A percentile compares a stretch with the other conserved stretches of the same genome.
Evolutionary conservation across 441 rosid species (phyloP).

Genomic region (Populus hybrid): DNA sequence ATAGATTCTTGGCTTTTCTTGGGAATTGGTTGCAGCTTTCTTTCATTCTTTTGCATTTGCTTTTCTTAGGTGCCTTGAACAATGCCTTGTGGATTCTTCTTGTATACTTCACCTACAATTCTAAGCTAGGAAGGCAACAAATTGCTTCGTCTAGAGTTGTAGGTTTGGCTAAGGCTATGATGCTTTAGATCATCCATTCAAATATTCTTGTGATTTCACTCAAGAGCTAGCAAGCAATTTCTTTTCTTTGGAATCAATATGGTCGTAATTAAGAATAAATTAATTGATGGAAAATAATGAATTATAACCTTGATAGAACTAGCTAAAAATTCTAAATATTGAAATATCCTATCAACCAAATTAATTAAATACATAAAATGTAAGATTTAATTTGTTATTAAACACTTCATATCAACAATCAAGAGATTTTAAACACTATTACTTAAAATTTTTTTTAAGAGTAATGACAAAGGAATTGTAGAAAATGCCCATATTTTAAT

Average conservation of each 20-base stretch:
- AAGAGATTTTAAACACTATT: no score
- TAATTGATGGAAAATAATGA: background rate
- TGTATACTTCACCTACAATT: background rate
- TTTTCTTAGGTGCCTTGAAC: background rate
- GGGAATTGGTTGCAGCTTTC: constrained; percentile 7
- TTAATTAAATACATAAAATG: no score
- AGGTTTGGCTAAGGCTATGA: background rate
- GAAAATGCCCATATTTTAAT: background rate
- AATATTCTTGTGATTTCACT: background rate
- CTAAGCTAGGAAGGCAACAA: background rate
- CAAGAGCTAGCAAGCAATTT: background rate
- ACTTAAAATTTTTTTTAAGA: no score
- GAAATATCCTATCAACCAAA: no score
- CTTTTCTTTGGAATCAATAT: no score
- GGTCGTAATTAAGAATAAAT: background rate
- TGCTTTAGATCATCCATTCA: background rate
- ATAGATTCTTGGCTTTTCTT: constrained; percentile 7
- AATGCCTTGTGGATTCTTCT: background rate
- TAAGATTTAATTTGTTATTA: no score
- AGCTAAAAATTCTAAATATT: no score
- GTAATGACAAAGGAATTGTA: background rate
- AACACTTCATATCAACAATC: no score
- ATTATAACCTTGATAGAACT: no score
- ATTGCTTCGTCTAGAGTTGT: background rate
- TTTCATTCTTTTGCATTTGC: background rate